phyloP scores from a whole-genome alignment of 768 basidiomycete genomes.

The Cytidiella melzeri region DNA sequence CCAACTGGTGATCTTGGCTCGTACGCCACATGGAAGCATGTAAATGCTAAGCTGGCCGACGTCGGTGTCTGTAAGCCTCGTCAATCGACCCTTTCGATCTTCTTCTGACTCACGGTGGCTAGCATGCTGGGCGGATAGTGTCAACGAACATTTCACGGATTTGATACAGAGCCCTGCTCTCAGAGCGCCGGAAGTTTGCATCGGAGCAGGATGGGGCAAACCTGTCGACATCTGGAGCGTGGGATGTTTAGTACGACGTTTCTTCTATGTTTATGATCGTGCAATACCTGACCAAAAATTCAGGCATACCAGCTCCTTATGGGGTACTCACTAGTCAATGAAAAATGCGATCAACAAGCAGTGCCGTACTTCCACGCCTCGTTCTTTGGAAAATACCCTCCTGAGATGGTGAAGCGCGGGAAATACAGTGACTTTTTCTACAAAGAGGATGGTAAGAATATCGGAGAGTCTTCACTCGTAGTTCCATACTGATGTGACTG shows the following conservation, averaged over 20 bases:
- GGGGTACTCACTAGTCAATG: background rate
- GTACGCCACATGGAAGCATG: background rate
- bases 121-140: too few species aligned
- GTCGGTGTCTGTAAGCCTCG: background rate
- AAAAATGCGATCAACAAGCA: background rate
- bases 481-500: background rate
- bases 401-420: conserved; percentile 1
- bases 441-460: conserved; percentile 3
- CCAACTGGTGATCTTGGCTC: background rate
- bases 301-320: background rate
- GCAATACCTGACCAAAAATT: background rate
- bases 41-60: background rate
- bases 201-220: conserved; percentile 10
- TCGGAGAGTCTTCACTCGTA: background rate
- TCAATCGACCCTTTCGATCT: too few species aligned
- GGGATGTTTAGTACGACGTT: conserved; percentile 6
- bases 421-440: conserved; percentile 4
- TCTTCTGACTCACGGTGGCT: too few species aligned
- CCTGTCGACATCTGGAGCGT: conserved; percentile 11
- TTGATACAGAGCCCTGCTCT: conserved; percentile 7
- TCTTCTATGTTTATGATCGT: background rate
- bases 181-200: conserved; percentile 9
- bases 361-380: conserved; percentile 3
- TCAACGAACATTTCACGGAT: too few species aligned
- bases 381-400: conserved; percentile 5